Base-by-base conservation (phyloP, 805 yeast genomes). In the Suhomyces pyralidae region DNA sequence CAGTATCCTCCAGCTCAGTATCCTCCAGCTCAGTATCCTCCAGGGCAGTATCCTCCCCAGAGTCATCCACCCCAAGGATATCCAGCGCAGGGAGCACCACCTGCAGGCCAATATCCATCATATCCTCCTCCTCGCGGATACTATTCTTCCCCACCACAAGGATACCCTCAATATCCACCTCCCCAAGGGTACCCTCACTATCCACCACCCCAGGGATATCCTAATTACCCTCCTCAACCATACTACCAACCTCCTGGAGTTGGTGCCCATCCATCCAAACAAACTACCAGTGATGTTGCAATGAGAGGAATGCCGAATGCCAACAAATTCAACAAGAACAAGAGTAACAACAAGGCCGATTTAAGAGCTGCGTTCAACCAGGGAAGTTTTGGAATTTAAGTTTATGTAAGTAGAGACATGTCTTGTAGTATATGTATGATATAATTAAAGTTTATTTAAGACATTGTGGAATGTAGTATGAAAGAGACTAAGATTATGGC, bases 381-480 rank as follows among this genome's bases (percentile, higher is more conserved):
- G 52, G 88, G 87, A 28, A 78, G 78, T 51, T 87, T 86, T 69
- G 93, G 93, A 45, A 85, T 87, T 36, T 86, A n/a, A 36, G 9
- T 30, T 17, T 19, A 22, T 12, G 32, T 32, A 32, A 32, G 17
- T 32, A 32, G 36, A n/a, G 17, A 32, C 36, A 32, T 32, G 36
- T n/a, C 36, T 30, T 32, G 36, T 19, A 38, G 25, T 45, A 45
- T 32, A 50, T 34, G 28, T 22, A 25, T 22, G 15, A 38, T 24
- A 42, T 30, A 25, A 28, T n/a, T 28, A 46, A 46, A 10, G 25
- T 45, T 30, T 45, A 34, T 14, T 9, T 38, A 47, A 15, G 40
- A 32, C 20, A 36, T 10, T 28, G 14, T 12, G 14, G 5, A 26
- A 26, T n/a, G n/a, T 28, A 28, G 14, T 28, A 9, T 12, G 5